Evolutionary conservation across 768 basidiomycete species (phyloP), one percentile per base, ranked within the genome.

Genomic region (Tricholoma bakamatsutake): DNA sequence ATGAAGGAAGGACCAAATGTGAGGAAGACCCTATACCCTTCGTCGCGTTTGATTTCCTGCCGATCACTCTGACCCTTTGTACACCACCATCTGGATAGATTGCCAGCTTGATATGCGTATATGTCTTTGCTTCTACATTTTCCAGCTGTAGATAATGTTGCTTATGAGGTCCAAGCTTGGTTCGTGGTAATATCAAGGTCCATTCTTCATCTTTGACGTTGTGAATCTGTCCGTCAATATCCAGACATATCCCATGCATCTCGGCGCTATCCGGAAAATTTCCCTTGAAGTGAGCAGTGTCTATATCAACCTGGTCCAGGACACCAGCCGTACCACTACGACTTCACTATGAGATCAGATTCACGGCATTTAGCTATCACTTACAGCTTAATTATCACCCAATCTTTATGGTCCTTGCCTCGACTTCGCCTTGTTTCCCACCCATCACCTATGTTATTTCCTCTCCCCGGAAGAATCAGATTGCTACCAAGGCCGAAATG

Each of bases 391-490:
- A 96, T 84, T 56, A 98, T 80, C 4, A 82, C 90, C 90, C 93
- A 98, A 63, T 98, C 95, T 47, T 84, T 90, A 70, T 94, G 93
- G 37, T 80, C 92, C 53, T 80, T 79, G 42, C 73, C 76, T 52
- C 91, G 79, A 64, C 89, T 95, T 58, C 97, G 79, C 67, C 89
- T 93, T 3, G 96, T 98, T 72, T 99, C 97, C 97, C 97, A 99
- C 4, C 97, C 97, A 66, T 97, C 95, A 4, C 94, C 85, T 93
- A 99, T 99, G 64, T 96, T 88, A 66, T 85, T 86, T 27, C 91
- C 96, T 69, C 95, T 73, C 28, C 96, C 96, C 1, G 96, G 95
- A 37, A 97, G 75, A 47, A 98, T 83, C 57, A 99, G 73, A 69
- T 99, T 98, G 3, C 86, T 81, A 3, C 94, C 96, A 9, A 89